A percentile compares a stretch with the other conserved stretches of the same genome.
Evolutionary conservation across 805 yeast species (phyloP).

Genomic region (Myxozyma udenii): DNA sequence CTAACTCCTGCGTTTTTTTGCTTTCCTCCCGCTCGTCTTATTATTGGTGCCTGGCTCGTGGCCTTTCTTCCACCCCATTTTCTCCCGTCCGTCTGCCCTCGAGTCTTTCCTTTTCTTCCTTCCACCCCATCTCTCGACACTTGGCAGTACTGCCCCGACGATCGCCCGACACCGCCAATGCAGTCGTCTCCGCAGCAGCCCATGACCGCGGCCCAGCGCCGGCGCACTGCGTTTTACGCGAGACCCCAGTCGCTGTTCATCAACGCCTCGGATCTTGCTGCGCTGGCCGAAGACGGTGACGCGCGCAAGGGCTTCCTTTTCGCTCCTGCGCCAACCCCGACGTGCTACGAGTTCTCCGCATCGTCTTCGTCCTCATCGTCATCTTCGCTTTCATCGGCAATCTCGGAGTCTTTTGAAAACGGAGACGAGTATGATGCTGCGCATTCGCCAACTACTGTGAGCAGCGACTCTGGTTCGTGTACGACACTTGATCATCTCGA

Average conservation of each 20-base stretch:
- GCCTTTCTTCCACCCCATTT: too few species aligned
- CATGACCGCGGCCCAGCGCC: slow-evolving; percentile 11
- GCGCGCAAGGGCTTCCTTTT: background rate
- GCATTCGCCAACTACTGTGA: background rate
- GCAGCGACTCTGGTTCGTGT: background rate
- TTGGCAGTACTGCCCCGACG: background rate
- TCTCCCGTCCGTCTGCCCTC: too few species aligned
- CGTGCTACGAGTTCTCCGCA: background rate
- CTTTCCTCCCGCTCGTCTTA: too few species aligned
- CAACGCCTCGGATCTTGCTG: slow-evolving; percentile 4
- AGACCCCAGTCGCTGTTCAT: slow-evolving; percentile 23
- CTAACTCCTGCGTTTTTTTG: too few species aligned
- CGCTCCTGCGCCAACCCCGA: background rate
- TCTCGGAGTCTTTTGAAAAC: too few species aligned
- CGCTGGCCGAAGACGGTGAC: slow-evolving; percentile 1
- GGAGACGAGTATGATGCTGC: too few species aligned
- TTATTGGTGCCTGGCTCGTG: too few species aligned
- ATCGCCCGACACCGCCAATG: too few species aligned
- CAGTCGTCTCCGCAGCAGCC: too few species aligned
- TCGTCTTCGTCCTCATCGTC: background rate
- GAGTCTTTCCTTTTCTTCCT: background rate
- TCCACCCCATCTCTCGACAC: background rate
- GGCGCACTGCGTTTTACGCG: slow-evolving; percentile 14
- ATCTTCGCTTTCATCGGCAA: too few species aligned
- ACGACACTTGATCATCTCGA: background rate